phyloP scores from a whole-genome alignment of 495 filamentous ascomycete species.

The Trichoderma asperelloides region DNA sequence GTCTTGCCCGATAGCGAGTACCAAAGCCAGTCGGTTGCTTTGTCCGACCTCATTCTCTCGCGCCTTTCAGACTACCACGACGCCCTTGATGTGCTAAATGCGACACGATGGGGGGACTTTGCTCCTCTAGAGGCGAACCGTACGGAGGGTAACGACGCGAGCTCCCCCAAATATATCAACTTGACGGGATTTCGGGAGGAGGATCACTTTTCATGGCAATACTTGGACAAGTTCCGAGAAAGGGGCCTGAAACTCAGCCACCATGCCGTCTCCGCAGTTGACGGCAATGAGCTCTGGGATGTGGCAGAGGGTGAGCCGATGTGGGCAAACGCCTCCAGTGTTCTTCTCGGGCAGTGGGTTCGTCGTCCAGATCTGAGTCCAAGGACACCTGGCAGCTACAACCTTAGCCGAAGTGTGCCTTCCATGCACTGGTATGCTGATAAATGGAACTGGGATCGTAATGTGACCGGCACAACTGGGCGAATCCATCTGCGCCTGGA shows the following conservation, averaged over 20 bases:
- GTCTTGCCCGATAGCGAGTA: slow-evolving; percentile 23
- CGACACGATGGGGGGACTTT: slow-evolving; percentile 67
- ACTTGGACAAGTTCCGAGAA: slow-evolving; percentile 39
- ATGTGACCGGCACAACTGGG: slow-evolving; percentile 55
- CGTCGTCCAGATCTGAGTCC: slow-evolving; percentile 36
- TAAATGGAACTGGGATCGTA: slow-evolving; percentile 50
- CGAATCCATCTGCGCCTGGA: slow-evolving; percentile 43
- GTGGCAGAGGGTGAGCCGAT: slow-evolving; percentile 39
- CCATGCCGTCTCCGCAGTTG: slow-evolving; percentile 25
- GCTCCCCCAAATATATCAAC: slow-evolving; percentile 57
- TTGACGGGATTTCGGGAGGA: slow-evolving; percentile 64
- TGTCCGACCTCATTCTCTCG: slow-evolving; percentile 26
- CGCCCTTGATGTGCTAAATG: slow-evolving; percentile 58
- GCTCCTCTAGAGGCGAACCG: slow-evolving; percentile 18
- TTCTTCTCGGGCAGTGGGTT: slow-evolving; percentile 67
- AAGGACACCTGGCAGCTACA: slow-evolving; percentile 32
- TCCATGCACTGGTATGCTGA: slow-evolving; percentile 28
- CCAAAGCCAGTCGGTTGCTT: neutral
- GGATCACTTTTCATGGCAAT: slow-evolving; percentile 68
- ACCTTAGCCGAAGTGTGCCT: slow-evolving; percentile 39
- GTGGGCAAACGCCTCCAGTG: slow-evolving; percentile 77
- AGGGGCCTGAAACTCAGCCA: slow-evolving; percentile 35
- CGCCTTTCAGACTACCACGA: slow-evolving; percentile 41
- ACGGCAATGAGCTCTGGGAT: slow-evolving; percentile 23
- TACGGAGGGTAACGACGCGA: slow-evolving; percentile 13